Conservation (phyloP, 2,329 filamentous ascomycete species). For the Fusarium coffeatum region DNA sequence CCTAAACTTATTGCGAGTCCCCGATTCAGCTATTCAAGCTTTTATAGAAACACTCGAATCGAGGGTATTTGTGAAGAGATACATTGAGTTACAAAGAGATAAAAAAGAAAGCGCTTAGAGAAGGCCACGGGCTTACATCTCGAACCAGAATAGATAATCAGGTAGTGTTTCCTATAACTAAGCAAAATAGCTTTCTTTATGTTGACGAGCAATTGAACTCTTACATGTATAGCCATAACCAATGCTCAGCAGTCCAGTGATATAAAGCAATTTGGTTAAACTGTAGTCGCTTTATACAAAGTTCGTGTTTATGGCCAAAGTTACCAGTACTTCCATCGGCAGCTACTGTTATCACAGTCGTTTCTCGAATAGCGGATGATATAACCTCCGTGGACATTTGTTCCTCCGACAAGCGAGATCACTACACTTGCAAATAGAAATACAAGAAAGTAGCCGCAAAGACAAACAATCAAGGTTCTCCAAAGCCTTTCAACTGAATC, state of each 20-base stretch:
- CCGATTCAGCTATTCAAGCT: no score
- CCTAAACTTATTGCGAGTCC: no score
- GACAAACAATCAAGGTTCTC: fast-evolving
- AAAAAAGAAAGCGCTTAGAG: no score
- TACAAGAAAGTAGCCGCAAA: fast-evolving
- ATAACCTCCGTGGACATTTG: not conserved
- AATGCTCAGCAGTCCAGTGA: not conserved
- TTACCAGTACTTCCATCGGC: not conserved
- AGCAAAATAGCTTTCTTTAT: not conserved
- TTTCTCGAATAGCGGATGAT: not conserved
- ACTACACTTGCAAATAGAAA: not conserved
- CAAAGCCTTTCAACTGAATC: not conserved
- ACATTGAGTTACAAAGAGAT: no score
- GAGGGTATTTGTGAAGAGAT: no score
- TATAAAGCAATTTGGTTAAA: fast-evolving
- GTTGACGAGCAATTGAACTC: fast-evolving
- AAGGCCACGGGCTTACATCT: fast-evolving
- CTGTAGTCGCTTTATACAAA: not conserved
- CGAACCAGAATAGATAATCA: no score
- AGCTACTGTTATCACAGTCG: fast-evolving
- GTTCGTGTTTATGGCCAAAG: not conserved
- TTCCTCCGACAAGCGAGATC: not conserved
- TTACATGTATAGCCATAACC: not conserved
- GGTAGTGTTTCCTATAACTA: fast-evolving
- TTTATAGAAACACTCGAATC: no score